These are phyloP conservation scores for Helianthus tuberosus DNA, from an alignment of 129 eudicot genomes.

Conservation along the genomic window DNA sequence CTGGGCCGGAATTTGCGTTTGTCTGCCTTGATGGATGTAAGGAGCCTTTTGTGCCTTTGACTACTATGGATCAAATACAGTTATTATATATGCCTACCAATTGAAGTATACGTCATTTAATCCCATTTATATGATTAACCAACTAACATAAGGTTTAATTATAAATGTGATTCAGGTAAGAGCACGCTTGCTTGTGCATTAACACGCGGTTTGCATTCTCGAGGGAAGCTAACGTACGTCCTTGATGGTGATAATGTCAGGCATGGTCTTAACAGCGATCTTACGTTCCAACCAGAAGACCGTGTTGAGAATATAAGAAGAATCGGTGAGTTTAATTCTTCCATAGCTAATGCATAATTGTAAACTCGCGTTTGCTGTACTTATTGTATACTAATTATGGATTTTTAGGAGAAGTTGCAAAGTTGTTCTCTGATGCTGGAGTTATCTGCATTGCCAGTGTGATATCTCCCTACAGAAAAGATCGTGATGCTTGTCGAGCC, in stretches of 20 bases:
- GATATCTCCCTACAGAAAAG: conserved; percentile 94
- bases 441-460: conserved; percentile 94
- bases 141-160: neutral
- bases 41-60: too few relatives aligned
- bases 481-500: conserved; percentile 82
- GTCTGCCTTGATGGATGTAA: too few relatives aligned
- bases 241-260: conserved; percentile 99
- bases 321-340: conserved; percentile 59
- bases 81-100: too few relatives aligned
- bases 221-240: conserved; percentile 85
- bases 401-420: conserved; percentile 86
- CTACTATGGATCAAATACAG: too few relatives aligned
- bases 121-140: conserved; percentile 7
- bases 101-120: too few relatives aligned
- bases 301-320: conserved; percentile 92
- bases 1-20: too few relatives aligned
- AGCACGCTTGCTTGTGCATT: conserved; percentile 96
- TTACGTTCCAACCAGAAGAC: conserved; percentile 84
- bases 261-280: conserved; percentile 91
- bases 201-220: conserved; percentile 73
- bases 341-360: conserved; percentile 1
- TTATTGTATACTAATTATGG: conserved; percentile 2
- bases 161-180: conserved; percentile 62
- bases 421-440: conserved; percentile 93
- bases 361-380: neutral